Evolutionary conservation across 441 rosid species (phyloP), one percentile per base, ranked within the genome.

Genomic region (Iberis amara): DNA sequence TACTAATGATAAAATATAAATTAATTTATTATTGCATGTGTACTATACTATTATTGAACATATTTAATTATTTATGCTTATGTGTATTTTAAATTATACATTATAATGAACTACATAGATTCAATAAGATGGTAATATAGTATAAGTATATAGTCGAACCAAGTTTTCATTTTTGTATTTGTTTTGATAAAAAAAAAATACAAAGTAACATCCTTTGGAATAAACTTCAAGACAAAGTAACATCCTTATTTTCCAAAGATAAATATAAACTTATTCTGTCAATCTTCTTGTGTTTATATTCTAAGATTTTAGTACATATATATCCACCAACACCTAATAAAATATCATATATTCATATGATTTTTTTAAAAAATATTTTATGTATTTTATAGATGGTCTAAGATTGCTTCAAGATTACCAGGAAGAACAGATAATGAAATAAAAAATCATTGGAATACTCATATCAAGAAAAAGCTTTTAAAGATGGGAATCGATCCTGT

Each of bases 381-480:
- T 31, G 9, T 33, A 33, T 33, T 6, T 6, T 7, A 51, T 69
- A 77, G 86, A 74, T 77, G 86, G 86, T 80, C 86, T 28, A 80
- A 77, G 48, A 80, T 77, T 24, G 86, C 86, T 7, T 78, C 79
- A 31, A 80, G 70, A 47, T 64, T 80, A 33, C 83, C 83, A 0
- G 86, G 86, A 45, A 67, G 86, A 69, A 80, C 86, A 1, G 86
- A 80, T 52, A 80, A 80, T 40, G 86, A 80, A 61, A 80, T 80
- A 40, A 80, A 80, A 62, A 80, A 80, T 36, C 83, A 80, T 11
- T 80, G 86, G 86, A 77, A 77, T 39, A 80, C 86, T n/a, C 86
- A 80, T 54, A 80, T 80, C 50, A 80, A 80, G 78, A 80, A 80
- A 42, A 80, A 78, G 70, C 83, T 80, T 47, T 7, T 80, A 11